Evolutionary conservation across 1,284 basidiomycete species (phyloP), one percentile per base, ranked within the genome.

Genomic region (Phellopilus nigrolimitatus): DNA sequence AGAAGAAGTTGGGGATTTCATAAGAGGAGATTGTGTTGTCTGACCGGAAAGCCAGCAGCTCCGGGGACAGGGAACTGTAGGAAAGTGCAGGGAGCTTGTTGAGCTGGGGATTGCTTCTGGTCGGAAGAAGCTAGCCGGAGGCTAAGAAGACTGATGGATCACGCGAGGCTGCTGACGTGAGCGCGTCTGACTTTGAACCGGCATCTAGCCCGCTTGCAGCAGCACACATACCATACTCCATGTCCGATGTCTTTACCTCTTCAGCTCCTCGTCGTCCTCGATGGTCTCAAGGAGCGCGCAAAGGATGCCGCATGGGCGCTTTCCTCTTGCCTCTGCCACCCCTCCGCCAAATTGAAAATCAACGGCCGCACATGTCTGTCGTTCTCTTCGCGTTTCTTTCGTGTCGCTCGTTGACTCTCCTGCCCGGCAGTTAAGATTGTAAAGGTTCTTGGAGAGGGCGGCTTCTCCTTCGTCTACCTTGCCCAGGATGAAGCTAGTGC

Each of bases 381-480:
- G 2, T 12, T 28, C 39, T 9, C 7, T 4, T 12, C 13, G 12
- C 45, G 17, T 47, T 49, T 56, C 34, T 13, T 12, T 22, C 13
- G n/a, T 27, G 31, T 48, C 25, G n/a, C n/a, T 8, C 8, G 36
- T 22, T 43, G 37, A 31, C 21, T n/a, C 15, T 19, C 15, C 15
- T 22, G 12, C 17, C 37, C 37, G 28, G n/a, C 24, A 89, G 87
- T 93, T 71, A 88, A 90, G 61, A 90, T 97, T 43, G 71, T 94
- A 47, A 90, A 88, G 59, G 83, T 95, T 12, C 79, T 97, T 3
- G 94, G 94, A 39, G 94, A 97, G 69, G 94, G 94, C 36, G 94
- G 91, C 1, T 97, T 97, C 74, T 92, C 90, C 12, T 97, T 95
- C 65, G 94, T 97, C 15, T 94, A 94, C 66, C 77, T 94, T 30